Base-by-base conservation (phyloP, 2,329 filamentous ascomycete genomes). In the Cercospora berteroae region DNA sequence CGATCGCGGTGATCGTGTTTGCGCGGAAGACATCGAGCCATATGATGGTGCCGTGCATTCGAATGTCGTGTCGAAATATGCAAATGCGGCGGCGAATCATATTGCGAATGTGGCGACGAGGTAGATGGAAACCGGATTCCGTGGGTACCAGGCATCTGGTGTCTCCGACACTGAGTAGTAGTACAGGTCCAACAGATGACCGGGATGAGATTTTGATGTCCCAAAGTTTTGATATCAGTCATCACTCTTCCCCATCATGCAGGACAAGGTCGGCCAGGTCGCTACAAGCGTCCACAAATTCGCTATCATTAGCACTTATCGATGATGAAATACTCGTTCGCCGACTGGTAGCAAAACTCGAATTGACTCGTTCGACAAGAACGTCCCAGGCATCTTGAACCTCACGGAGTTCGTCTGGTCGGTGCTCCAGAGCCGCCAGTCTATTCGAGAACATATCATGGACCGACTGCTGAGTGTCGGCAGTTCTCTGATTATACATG, bases 1-100 rank as follows among this genome's bases (percentile, higher is more conserved):
- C 16, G 55, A 58, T 58, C 27, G 31, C 13, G 55, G 55, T 6
- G 55, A 58, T 58, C 55, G 55, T n/a, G 55, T 58, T 8, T 58
- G 55, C 5, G 55, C 55, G 29, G 55, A 31, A 10, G 36, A 58
- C 5, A 58, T 58, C 18, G 27, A 58, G 29, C 55, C 55, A 29
- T 58, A 58, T 58, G 55, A 58, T 58, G n/a, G 55, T 13, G 55
- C 55, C 0, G 55, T 58, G 55, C 55, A 58, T 20, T 58, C 55
- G 9, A 58, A 58, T 23, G 55, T 58, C 12, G 55, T 58, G 29
- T 27, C 55, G 27, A 58, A 36, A 8, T 58, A 58, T 58, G 55
- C 55, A 3, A 58, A 1, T 20, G 55, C 31, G 4, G 55, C 55
- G n/a, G 55, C 55, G 9, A 36, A 58, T 23, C 55, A 58, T 58